Base-by-base conservation (phyloP, 176 grass and related monocot genomes). In the Lolium multiflorum region DNA sequence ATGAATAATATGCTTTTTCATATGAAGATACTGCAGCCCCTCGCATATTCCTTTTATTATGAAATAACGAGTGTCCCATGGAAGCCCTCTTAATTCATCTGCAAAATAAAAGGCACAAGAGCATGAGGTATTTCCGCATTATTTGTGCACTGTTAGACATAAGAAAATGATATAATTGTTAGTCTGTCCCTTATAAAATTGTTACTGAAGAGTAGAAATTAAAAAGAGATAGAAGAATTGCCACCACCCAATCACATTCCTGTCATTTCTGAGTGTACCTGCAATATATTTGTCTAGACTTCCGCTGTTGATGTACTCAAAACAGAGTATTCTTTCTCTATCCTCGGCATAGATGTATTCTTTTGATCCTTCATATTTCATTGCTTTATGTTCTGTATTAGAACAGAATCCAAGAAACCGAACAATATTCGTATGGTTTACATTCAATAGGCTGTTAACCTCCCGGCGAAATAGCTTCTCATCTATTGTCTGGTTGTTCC, bases 81-180 rank as follows among this genome's bases (percentile, higher is more conserved):
- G 28, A 69, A 69, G 65, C 35, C 65, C 65, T 39, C 65, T 69
- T 69, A 69, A 69, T 39, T 69, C 65, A 69, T 69, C 65, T 69
- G 65, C 2, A 10, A 7, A 69, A 39, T 9, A 18, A 18, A 35
- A 18, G 7, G 15, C 0, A 69, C 31, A 2, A 39, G 7, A 68
- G 28, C 31, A 8, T 68, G 31, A 9, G 31, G 31, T 68, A 12
- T 68, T 68, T 6, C 6, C 3, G 38, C 31, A 62, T 62, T 25
- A 20, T 39, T 39, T 68, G 16, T 68, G 65, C 15, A 18, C 3
- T 18, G 39, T 2, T 39, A 10, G 31, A 39, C 14, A 16, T 15
- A 66, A 8, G 16, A 38, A 68, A 2, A 12, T 64, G 11, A 7
- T 64, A 61, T 15, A 6, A 5, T 6, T 6, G 60, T 64, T 26